These are phyloP conservation scores for Hanseniaspora thailandica DNA, from an alignment of 805 yeast genomes.

Conservation along the genomic window DNA sequence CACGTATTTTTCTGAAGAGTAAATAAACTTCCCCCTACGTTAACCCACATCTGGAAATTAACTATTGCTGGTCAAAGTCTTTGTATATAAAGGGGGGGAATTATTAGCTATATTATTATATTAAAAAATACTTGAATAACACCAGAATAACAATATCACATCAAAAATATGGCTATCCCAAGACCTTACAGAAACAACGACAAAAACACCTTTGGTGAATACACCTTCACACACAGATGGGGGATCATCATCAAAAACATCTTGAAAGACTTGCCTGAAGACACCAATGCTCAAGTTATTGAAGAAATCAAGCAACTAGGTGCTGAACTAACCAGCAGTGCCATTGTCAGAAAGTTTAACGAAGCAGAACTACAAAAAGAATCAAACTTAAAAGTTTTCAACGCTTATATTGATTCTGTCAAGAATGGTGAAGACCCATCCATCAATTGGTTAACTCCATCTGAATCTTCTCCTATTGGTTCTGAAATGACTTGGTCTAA, in stretches of 20 bases:
- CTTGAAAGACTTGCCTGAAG: slow-evolving; percentile 45
- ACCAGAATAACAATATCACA: background rate
- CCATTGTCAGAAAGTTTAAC: slow-evolving; percentile 34
- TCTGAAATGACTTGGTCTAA: slow-evolving; percentile 52
- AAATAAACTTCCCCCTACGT: no score
- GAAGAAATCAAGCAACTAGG: slow-evolving; percentile 24
- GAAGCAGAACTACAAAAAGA: slow-evolving; percentile 27
- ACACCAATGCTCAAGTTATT: slow-evolving; percentile 23
- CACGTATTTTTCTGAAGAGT: no score
- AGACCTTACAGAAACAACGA: slow-evolving; percentile 52
- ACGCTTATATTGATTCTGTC: slow-evolving; percentile 35
- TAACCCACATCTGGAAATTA: no score
- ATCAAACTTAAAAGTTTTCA: slow-evolving; percentile 45
- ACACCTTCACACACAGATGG: slow-evolving; percentile 76
- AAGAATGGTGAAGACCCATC: slow-evolving; percentile 3
- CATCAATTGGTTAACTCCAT: slow-evolving; percentile 3
- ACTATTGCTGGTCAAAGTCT: no score
- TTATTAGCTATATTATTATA: no score
- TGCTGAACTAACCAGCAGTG: slow-evolving; percentile 35
- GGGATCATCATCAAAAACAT: slow-evolving; percentile 64
- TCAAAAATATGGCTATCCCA: slow-evolving; percentile 21
- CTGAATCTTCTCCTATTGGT: slow-evolving; percentile 11
- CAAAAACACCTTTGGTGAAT: slow-evolving; percentile 64
- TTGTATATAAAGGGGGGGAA: no score
- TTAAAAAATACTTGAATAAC: background rate